Base-by-base conservation (phyloP, 768 basidiomycete species). In the Rossbeevera mucosa region DNA sequence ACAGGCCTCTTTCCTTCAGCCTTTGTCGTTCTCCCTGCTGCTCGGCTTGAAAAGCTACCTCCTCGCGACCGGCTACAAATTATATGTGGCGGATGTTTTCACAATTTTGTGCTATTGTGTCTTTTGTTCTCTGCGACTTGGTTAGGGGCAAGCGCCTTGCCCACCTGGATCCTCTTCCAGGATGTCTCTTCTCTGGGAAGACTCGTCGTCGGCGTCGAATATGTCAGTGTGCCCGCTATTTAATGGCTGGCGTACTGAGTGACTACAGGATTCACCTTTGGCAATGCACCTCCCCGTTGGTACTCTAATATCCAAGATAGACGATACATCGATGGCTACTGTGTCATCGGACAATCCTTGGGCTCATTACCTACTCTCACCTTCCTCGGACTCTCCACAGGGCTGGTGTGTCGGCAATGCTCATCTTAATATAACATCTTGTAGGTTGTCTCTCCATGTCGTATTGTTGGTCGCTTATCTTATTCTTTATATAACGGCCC, bases 21-120 rank as follows among this genome's bases (percentile, higher is more conserved):
- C 11, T 90, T 87, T 53, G 86, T 91, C 14, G 71, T 79, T 0
- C 80, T 92, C 47, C 74, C 87, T 4, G 48, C 66, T 60, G 24
- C 57, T 71, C 7, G 66, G 66, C 40, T 61, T 78, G 41, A 73
- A 74, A 59, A 56, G 18, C 8, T 70, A 53, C n/a, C 68, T 79
- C 30, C 61, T 59, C 28, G 72, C 66, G 36, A 73, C 59, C 79
- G 79, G 20, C 66, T 83, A n/a, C 79, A 85, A 14, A 74, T 94
- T 44, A 74, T 83, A 28, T 75, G 86, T 7, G 82, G 86, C 1
- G 91, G 91, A 2, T 82, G 89, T 16, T 87, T 83, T 57, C 88
- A 93, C 67, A 94, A 93, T 61, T 63, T 91, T 11, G 52, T 83
- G 5, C 73, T 85, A 33, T 86, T 78, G 72, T 63, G 75, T 44